A percentile compares a stretch with the other conserved stretches of the same genome.
phyloP scores from a whole-genome alignment of 352 stramenopile species.

The Blastocystis sp. region DNA sequence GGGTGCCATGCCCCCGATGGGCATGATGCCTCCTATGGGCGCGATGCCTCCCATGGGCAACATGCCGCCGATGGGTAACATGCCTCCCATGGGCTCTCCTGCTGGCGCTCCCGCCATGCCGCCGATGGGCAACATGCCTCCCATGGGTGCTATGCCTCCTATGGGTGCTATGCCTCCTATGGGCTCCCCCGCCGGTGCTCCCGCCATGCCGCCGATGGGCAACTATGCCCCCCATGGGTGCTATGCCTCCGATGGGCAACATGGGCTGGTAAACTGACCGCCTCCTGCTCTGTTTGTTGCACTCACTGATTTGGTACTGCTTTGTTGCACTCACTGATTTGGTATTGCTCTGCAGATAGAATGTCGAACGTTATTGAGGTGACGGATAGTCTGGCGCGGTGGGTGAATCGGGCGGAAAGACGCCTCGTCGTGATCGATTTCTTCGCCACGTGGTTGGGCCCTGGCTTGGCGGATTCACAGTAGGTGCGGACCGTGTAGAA shows the following conservation, averaged over 20 bases:
- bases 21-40: constrained; percentile 2
- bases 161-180: constrained; percentile 67
- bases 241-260: constrained; percentile 62
- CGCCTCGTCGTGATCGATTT: constrained; percentile 55
- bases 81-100: constrained; percentile 62
- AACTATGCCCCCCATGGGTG: constrained; percentile 68
- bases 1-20: constrained; percentile 4
- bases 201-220: constrained; percentile 61
- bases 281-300: constrained; percentile 36
- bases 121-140: constrained; percentile 43
- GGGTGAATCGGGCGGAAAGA: constrained; percentile 33
- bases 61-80: constrained; percentile 63
- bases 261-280: constrained; percentile 57
- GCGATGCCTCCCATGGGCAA: not conserved
- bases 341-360: not conserved
- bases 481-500: constrained; percentile 63
- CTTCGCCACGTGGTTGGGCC: constrained; percentile 48
- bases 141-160: constrained; percentile 53
- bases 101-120: constrained; percentile 48
- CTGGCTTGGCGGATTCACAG: not conserved
- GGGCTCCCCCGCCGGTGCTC: constrained; percentile 4
- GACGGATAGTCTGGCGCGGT: constrained; percentile 27
- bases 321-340: too few species aligned
- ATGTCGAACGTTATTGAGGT: constrained; percentile 57
- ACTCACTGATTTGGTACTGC: too few species aligned